These are phyloP conservation scores for Hygrophila difformis DNA, from an alignment of 257 asterid species.

Conservation along the genomic window DNA sequence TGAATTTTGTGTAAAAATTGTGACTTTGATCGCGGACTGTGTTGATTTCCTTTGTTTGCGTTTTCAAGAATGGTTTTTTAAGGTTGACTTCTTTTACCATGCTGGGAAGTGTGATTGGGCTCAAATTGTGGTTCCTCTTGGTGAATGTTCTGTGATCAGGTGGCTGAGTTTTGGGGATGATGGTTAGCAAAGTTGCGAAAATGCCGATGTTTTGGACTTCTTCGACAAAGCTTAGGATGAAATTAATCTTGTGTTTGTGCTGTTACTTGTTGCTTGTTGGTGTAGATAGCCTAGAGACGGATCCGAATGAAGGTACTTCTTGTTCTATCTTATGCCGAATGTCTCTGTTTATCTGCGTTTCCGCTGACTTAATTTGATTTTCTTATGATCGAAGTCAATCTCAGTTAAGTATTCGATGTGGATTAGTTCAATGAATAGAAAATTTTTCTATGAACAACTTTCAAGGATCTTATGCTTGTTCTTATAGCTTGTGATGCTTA, in stretches of 20 bases:
- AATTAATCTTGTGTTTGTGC: slow-evolving; percentile 40
- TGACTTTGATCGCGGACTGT: too few relatives aligned
- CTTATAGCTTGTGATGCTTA: background rate
- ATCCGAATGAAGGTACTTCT: slow-evolving; percentile 69
- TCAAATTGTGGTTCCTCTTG: background rate
- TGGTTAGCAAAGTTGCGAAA: slow-evolving; percentile 18
- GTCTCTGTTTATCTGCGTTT: background rate
- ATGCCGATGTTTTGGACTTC: slow-evolving; percentile 23
- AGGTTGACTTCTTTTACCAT: too few relatives aligned
- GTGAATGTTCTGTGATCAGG: slow-evolving; percentile 20
- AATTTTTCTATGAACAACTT: background rate
- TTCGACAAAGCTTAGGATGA: slow-evolving; percentile 25
- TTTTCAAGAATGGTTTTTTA: too few relatives aligned
- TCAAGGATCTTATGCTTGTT: background rate
- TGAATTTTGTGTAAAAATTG: too few relatives aligned
- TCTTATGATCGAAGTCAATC: background rate
- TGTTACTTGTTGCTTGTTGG: slow-evolving; percentile 41
- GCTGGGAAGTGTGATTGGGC: too few relatives aligned
- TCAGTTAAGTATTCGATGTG: too few relatives aligned
- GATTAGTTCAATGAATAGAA: too few relatives aligned
- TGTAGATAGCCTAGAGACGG: slow-evolving; percentile 47
- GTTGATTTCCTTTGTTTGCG: too few relatives aligned
- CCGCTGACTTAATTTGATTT: background rate
- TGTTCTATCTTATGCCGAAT: slow-evolving; percentile 2
- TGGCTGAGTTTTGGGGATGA: slow-evolving; percentile 20